These are phyloP conservation scores for Alisma plantagoaquatica DNA, from an alignment of 106 monocot species.

Conservation along the genomic window DNA sequence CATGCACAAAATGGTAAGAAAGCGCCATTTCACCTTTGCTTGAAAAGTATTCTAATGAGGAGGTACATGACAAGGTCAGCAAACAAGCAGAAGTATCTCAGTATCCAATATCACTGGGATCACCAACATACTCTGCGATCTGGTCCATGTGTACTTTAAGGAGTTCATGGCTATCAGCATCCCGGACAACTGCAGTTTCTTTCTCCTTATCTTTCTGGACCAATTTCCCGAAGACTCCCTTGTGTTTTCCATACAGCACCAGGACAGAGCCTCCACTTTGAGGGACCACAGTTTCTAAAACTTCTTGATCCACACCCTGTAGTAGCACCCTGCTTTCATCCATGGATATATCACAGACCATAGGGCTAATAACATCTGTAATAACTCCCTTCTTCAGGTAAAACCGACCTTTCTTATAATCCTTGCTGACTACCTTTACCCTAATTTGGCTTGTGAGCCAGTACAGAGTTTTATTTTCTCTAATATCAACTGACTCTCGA, in stretches of 20 bases:
- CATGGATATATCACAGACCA: constrained; percentile 66
- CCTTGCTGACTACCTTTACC: constrained; percentile 74
- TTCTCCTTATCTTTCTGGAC: constrained; percentile 62
- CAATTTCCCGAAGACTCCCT: constrained; percentile 72
- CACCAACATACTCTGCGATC: constrained; percentile 86
- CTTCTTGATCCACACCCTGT: constrained; percentile 78
- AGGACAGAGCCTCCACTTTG: constrained; percentile 69
- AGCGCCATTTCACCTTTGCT: no score
- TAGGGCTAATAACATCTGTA: constrained; percentile 79
- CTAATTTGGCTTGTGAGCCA: constrained; percentile 94
- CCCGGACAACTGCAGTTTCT: constrained; percentile 60
- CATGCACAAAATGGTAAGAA: no score
- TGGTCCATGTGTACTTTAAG: constrained; percentile 73
- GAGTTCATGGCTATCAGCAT: constrained; percentile 66
- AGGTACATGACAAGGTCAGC: no score
- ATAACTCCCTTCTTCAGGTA: constrained; percentile 88
- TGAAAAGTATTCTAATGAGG: no score
- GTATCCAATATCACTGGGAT: constrained; percentile 62
- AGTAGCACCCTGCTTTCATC: constrained; percentile 63
- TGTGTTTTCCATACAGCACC: constrained; percentile 69
- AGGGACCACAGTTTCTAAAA: constrained; percentile 83
- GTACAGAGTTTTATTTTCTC: constrained; percentile 10
- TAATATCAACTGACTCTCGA: background rate
- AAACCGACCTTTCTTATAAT: constrained; percentile 48
- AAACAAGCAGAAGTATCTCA: no score